These are phyloP conservation scores for Candida verbasci DNA, from an alignment of 805 yeast species.

Conservation along the genomic window DNA sequence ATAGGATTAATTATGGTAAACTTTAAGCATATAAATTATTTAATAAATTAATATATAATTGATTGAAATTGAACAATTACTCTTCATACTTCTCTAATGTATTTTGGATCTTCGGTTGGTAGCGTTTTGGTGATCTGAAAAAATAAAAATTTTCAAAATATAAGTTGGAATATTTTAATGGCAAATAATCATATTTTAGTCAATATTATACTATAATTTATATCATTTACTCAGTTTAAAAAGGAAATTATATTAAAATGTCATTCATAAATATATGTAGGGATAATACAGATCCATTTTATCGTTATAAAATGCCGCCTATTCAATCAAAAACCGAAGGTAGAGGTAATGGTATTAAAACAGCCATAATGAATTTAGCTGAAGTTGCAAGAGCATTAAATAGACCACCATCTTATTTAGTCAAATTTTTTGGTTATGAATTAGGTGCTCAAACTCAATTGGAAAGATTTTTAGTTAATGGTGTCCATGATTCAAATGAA, in stretches of 20 bases:
- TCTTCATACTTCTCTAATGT: too few relatives aligned
- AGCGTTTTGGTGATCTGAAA: too few relatives aligned
- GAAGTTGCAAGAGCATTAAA: constrained; percentile 94
- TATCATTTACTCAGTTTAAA: neutral
- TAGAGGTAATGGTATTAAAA: constrained; percentile 98
- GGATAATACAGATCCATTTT: constrained; percentile 95
- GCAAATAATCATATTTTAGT: neutral
- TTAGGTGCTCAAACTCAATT: constrained; percentile 93
- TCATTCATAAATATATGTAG: constrained; percentile 90
- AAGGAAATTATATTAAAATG: constrained; percentile 38
- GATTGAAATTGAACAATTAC: too few relatives aligned
- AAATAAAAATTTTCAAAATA: neutral
- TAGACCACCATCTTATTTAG: constrained; percentile 87
- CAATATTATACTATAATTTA: too few relatives aligned
- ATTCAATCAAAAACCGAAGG: constrained; percentile 97
- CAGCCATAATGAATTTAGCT: constrained; percentile 82
- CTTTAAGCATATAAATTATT: too few relatives aligned
- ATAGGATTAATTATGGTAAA: too few relatives aligned
- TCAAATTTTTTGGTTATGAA: constrained; percentile 94
- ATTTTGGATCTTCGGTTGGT: too few relatives aligned
- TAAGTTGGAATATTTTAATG: constrained; percentile 1
- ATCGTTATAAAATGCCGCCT: constrained; percentile 99
- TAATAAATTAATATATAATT: too few relatives aligned
- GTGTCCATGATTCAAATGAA: constrained; percentile 85
- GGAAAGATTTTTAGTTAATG: constrained; percentile 90